Conservation (phyloP, 495 filamentous ascomycete species). For the Xylaria venustula region DNA sequence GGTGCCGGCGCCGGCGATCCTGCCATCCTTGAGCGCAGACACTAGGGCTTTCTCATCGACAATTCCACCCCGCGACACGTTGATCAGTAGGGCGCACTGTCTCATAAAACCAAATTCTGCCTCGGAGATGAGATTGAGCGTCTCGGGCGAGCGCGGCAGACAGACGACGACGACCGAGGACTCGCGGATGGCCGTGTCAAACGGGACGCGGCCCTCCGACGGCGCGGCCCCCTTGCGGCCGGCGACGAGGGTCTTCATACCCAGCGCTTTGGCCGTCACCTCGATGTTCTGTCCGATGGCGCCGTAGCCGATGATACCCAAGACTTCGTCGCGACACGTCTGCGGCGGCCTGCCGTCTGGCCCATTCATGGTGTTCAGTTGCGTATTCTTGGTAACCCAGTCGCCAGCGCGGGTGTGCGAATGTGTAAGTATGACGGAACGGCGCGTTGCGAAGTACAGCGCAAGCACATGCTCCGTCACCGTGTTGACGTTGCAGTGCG, state of each 20-base stretch:
- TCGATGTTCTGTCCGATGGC: constrained; percentile 44
- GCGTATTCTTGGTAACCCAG: constrained; percentile 30
- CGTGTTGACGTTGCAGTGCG: constrained; percentile 47
- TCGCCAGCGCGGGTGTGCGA: constrained; percentile 27
- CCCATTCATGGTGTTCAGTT: constrained; percentile 27
- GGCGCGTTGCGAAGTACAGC: constrained; percentile 53
- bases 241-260: constrained; percentile 53
- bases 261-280: constrained; percentile 33
- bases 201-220: constrained; percentile 42
- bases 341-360: constrained; percentile 38
- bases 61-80: constrained; percentile 58
- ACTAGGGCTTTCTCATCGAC: constrained; percentile 53
- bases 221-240: constrained; percentile 42
- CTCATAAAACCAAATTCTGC: constrained; percentile 52
- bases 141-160: constrained; percentile 43
- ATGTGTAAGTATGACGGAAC: constrained; percentile 45
- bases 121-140: constrained; percentile 43
- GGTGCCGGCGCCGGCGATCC: constrained; percentile 51
- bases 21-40: constrained; percentile 42
- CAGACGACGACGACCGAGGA: constrained; percentile 51
- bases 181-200: constrained; percentile 43
- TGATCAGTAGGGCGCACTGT: constrained; percentile 48
- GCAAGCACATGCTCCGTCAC: constrained; percentile 57
- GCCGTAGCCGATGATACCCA: constrained; percentile 55
- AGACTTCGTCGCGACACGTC: constrained; percentile 39